Base-by-base conservation (phyloP, 1,284 basidiomycete genomes). In the Microbotryum intermedium region DNA sequence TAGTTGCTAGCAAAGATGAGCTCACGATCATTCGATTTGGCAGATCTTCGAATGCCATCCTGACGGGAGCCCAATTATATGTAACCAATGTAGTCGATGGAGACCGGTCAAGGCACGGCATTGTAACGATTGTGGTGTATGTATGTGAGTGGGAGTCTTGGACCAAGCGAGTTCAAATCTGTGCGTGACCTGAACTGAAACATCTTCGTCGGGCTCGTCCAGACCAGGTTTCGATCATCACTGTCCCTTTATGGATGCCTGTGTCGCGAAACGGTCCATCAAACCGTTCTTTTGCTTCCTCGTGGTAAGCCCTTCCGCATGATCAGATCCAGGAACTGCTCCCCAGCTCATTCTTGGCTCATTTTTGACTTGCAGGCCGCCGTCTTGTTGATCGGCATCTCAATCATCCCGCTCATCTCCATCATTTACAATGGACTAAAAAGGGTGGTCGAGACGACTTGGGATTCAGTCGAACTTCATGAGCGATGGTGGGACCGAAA, bases 231-330 rank as follows among this genome's bases (percentile, higher is more conserved):
- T 65, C 52, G 62, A 65, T 29, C 65, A 65, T 47, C 60, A 65
- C 29, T 67, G 65, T 57, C 43, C 54, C 2, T 67, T 67, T 50
- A 58, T 65, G 56, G 59, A 59, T 23, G 28, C 43, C 8, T 65
- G 62, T 53, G 39, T 67, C 20, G 23, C 44, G 30, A 30, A 43
- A 7, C 9, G 26, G 8, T 62, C 60, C 8, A 53, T 62, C 56
- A 62, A 65, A 43, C 57, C 60, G 4, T 67, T 67, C 45, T 48
- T 57, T 25, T 18, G 23, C 20, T 67, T 67, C 44, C 57, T 67
- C 42, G 13, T 55, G 25, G 55, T 57, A 51, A 16, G 50, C 28
- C 20, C 11, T n/a, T 9, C 13, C 25, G 23, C 18, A 51, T 20
- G 21, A 4, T n/a, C 21, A 16, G 25, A 29, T 6, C 20, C 29